Evolutionary conservation across 768 basidiomycete genomes (phyloP).

Genomic region (Lentinula sp.): DNA sequence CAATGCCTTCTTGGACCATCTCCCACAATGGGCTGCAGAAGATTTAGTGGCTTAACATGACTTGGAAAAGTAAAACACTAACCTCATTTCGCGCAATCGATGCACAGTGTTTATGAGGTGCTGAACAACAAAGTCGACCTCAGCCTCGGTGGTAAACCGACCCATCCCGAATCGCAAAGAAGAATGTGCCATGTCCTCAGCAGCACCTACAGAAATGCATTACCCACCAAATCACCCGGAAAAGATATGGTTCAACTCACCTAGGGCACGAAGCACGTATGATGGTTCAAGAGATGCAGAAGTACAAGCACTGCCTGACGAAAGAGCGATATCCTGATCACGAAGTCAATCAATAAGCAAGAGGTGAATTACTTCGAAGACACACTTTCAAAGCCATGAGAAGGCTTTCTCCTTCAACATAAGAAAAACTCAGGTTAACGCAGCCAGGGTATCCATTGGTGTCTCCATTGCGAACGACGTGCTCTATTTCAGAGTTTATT

Average conservation of each 20-base stretch:
- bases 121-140: constrained; percentile 89
- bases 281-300: constrained; percentile 98
- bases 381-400: constrained; percentile 94
- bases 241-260: constrained; percentile 27
- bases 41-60: constrained; percentile 1
- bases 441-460: constrained; percentile 90
- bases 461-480: constrained; percentile 94
- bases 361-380: not conserved
- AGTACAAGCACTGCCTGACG: constrained; percentile 97
- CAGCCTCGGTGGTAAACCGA: constrained; percentile 95
- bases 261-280: constrained; percentile 93
- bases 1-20: constrained; percentile 99
- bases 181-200: constrained; percentile 99
- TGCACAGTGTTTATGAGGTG: constrained; percentile 86
- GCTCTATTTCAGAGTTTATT: constrained; percentile 80
- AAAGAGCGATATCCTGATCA: constrained; percentile 85
- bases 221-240: not conserved
- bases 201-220: constrained; percentile 53
- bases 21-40: constrained; percentile 86
- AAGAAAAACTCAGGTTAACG: constrained; percentile 91
- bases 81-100: constrained; percentile 91
- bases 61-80: constrained; percentile 2
- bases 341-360: not conserved
- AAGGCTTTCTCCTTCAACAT: constrained; percentile 95
- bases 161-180: constrained; percentile 97